Base-by-base conservation (phyloP, 176 grass and related monocot genomes). In the Leersia perrieri region DNA sequence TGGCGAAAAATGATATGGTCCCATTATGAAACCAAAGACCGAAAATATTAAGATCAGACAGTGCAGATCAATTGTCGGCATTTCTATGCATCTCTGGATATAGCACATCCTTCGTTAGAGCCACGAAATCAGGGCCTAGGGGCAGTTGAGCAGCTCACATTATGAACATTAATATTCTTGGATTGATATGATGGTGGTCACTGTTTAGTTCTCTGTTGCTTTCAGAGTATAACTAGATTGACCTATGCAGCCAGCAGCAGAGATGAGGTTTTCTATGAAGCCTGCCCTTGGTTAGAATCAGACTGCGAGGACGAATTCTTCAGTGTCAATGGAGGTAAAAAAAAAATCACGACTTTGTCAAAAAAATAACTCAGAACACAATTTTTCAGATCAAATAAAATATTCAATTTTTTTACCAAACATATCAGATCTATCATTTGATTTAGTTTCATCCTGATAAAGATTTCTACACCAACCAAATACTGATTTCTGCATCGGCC, bases 281-380 rank as follows among this genome's bases (percentile, higher is more conserved):
- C 95, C 13, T 77, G n/a, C 36, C 83, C 80, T n/a, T 94, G 92
- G 85, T 33, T 94, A n/a, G 95, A 92, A 33, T 98, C 95, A 7
- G 95, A 98, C 58, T 90, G 88, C 26, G 95, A 98, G 13, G 92
- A 93, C 49, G 95, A 94, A 66, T 94, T 98, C 76, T 98, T 81
- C 75, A 94, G 95, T 31, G 85, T 98, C 33, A 98, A 94, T 78
- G 95, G 88, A 92, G 95, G 95, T 94, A 94, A 72, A 3, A 1
- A 34, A 36, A 45, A 68, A 45, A 36, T 60, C 42, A 61, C 61
- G 42, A 2, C 11, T 12, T 5, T 11, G 35, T 57, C 2, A 29
- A 45, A 74, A 53, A 53, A 53, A 20, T 53, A 18, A 53, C 10
- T 22, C 47, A 20, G 47, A 53, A 53, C 47, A 53, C 3, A 22